A percentile compares a stretch with the other conserved stretches of the same genome.
Conservation (phyloP, 2,329 filamentous ascomycete species). For the Hypoxylon sp. region DNA sequence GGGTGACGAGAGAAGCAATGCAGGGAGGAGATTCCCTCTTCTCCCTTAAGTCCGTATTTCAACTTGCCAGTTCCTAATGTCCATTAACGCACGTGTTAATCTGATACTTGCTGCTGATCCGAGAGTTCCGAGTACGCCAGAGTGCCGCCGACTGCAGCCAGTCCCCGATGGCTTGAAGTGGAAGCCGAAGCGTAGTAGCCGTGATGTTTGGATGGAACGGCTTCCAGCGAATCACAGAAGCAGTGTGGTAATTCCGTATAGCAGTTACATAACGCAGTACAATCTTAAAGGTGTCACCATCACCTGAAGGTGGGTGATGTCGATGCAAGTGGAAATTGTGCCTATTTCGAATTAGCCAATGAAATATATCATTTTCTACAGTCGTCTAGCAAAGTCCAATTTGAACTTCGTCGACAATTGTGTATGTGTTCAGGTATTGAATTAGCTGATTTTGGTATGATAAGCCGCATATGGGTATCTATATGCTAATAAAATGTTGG, state of each 20-base stretch:
- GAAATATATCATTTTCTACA: constrained; percentile 15
- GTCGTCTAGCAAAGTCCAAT: constrained; percentile 16
- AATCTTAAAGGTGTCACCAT: constrained; percentile 19
- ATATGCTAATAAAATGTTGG: constrained; percentile 34
- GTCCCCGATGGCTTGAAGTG: constrained; percentile 32
- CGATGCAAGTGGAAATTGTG: constrained; percentile 25
- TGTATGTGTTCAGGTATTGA: constrained; percentile 6
- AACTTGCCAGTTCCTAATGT: constrained; percentile 24
- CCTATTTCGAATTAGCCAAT: constrained; percentile 3
- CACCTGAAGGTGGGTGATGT: constrained; percentile 27
- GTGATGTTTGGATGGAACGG: constrained; percentile 31
- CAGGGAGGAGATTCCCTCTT: constrained; percentile 5
- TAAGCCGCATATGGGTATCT: constrained; percentile 30
- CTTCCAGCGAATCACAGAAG: constrained; percentile 33
- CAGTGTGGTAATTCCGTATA: constrained; percentile 27
- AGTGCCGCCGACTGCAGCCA: constrained; percentile 32
- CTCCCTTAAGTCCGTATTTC: constrained; percentile 20
- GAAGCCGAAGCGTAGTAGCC: constrained; percentile 37
- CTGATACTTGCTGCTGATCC: constrained; percentile 29
- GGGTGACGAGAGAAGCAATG: constrained; percentile 6
- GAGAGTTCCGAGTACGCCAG: constrained; percentile 37
- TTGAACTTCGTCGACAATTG: constrained; percentile 2
- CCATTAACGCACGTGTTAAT: constrained; percentile 31
- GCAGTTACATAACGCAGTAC: constrained; percentile 30
- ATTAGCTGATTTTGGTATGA: constrained; percentile 27